phyloP scores from a whole-genome alignment of 2,329 filamentous ascomycete genomes.

The Thielaviopsis punctulata region DNA sequence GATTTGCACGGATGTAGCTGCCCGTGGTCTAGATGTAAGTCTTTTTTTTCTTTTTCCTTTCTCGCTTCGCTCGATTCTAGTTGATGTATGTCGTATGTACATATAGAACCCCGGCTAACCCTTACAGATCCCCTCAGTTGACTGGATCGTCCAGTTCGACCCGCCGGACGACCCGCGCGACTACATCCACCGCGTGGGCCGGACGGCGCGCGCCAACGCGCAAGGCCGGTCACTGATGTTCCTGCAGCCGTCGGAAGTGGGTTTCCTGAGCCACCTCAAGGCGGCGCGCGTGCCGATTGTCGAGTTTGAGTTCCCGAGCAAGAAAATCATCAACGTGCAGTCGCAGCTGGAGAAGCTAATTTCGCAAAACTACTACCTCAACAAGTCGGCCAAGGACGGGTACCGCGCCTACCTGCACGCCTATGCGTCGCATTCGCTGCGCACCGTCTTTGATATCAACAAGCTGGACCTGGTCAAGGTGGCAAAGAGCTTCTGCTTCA shows the following conservation, averaged over 20 bases:
- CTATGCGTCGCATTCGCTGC: slow-evolving; percentile 57
- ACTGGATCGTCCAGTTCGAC: slow-evolving; percentile 94
- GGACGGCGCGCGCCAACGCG: slow-evolving; percentile 67
- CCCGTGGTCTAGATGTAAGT: slow-evolving; percentile 71
- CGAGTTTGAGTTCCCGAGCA: slow-evolving; percentile 86
- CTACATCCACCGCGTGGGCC: slow-evolving; percentile 91
- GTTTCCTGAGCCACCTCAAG: slow-evolving; percentile 82
- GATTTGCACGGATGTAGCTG: slow-evolving; percentile 93
- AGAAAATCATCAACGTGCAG: slow-evolving; percentile 82
- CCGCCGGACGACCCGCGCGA: slow-evolving; percentile 80
- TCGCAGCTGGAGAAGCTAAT: slow-evolving; percentile 89
- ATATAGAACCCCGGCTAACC: neutral
- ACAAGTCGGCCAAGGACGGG: slow-evolving; percentile 64
- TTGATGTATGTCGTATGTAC: neutral
- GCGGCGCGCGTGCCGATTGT: slow-evolving; percentile 83
- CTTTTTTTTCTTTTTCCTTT: no score
- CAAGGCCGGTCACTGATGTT: slow-evolving; percentile 88
- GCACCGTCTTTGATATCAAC: slow-evolving; percentile 56
- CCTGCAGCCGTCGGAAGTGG: slow-evolving; percentile 78
- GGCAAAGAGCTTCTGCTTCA: slow-evolving; percentile 69
- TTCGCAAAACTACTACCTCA: slow-evolving; percentile 88
- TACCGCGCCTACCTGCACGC: slow-evolving; percentile 88
- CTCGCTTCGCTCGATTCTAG: neutral
- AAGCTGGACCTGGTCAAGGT: slow-evolving; percentile 72
- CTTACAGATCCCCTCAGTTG: slow-evolving; percentile 65